A percentile compares a stretch with the other conserved stretches of the same genome.
Evolutionary conservation across 2,329 filamentous ascomycete species (phyloP).

Genomic region (Neospermospora avenae): DNA sequence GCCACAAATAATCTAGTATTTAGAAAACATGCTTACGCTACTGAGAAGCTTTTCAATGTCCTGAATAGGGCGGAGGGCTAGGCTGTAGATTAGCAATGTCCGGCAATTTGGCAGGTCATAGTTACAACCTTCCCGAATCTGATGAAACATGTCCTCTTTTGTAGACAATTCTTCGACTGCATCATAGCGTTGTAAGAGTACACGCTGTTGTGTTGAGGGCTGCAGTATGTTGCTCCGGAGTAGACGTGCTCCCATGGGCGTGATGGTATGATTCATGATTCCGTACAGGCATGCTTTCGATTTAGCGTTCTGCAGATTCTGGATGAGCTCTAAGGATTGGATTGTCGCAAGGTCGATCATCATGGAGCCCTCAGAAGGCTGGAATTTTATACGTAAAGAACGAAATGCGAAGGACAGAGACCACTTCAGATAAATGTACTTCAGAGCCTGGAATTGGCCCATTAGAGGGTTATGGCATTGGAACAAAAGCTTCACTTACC

Average conservation of each 20-base stretch:
- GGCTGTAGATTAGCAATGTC: neutral
- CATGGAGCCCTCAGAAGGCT: conserved; percentile 89
- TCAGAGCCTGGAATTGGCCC: conserved; percentile 58
- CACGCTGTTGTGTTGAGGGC: conserved; percentile 68
- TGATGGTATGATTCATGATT: conserved; percentile 77
- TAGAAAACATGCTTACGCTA: conserved; percentile 48
- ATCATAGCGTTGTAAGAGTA: conserved; percentile 71
- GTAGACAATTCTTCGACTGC: conserved; percentile 78
- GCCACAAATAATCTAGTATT: neutral
- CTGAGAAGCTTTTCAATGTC: conserved; percentile 81
- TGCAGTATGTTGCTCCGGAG: conserved; percentile 85
- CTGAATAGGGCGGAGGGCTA: conserved; percentile 69
- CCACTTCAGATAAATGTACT: conserved; percentile 72
- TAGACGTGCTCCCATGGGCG: conserved; percentile 83
- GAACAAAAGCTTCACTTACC: conserved; percentile 47
- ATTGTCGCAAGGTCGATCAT: conserved; percentile 92
- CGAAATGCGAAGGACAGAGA: conserved; percentile 69
- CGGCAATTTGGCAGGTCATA: neutral
- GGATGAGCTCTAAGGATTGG: conserved; percentile 81
- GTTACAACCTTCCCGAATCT: conserved; percentile 62
- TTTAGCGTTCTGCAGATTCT: conserved; percentile 74
- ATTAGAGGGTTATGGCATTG: conserved; percentile 7
- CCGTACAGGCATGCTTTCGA: conserved; percentile 83
- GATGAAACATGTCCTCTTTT: conserved; percentile 82
- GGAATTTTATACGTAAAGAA: conserved; percentile 81